Evolutionary conservation across 192 early-diverging fungal genomes (phyloP), one percentile per base, ranked within the genome.

Genomic region (Backusella circina): DNA sequence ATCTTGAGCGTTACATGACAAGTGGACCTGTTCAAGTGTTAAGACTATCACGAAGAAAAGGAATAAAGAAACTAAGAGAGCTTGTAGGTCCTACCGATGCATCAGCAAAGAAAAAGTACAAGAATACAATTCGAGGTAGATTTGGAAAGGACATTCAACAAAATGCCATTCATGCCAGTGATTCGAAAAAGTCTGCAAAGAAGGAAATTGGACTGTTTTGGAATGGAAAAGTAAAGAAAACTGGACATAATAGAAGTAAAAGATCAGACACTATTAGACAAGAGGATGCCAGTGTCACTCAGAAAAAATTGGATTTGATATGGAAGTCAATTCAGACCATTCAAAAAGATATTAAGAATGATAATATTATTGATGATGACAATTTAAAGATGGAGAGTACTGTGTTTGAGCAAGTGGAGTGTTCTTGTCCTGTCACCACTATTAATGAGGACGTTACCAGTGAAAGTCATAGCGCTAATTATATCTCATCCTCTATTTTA

Each of bases 91-190:
- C 86, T 0, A 84, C 85, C 23, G 76, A 85, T 67, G 75, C 83
- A 13, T 44, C 38, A 0, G 88, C 86, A 31, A 80, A 75, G 18
- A 33, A 72, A 30, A 32, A 78, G 28, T 74, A 61, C 5, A 88
- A 88, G 7, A 69, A 79, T 66, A 84, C 82, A 26, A 75, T 90
- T 37, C 79, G 88, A 15, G 87, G 88, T 57, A 41, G 75, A 75
- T 75, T 84, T 75, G 88, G 88, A 33, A 70, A 82, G 6, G 71
- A 68, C 41, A 75, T 78, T 32, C 76, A 75, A 18, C 79, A 79
- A 38, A 90, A 90, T 77, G 88, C 86, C 15, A 85, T 87, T 0
- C 88, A 90, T 73, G 88, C 86, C 39, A 87, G 86, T 61, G 88
- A 87, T 39, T 88, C 88, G 21, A 36, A 68, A 23, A n/a, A 68